A percentile compares a stretch with the other conserved stretches of the same genome.
Conservation (phyloP, 192 early-diverging fungal species). For the Coemansia sp. region DNA sequence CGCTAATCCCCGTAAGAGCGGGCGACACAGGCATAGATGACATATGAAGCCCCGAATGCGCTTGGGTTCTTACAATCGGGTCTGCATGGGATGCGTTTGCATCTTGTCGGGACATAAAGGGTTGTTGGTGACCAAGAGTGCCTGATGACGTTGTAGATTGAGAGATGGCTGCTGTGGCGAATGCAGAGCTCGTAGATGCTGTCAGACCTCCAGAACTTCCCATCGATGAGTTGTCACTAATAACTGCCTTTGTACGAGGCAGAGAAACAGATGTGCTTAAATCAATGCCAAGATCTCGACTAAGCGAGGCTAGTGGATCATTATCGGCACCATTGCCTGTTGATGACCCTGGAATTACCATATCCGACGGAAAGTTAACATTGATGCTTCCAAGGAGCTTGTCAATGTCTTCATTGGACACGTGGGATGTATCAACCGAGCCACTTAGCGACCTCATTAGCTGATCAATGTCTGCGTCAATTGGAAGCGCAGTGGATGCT, state of each 20-base stretch:
- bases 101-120: conserved; percentile 2
- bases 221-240: neutral
- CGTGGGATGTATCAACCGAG: conserved; percentile 36
- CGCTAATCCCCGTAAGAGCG: conserved; percentile 10
- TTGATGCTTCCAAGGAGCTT: conserved; percentile 49
- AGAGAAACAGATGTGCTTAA: conserved; percentile 16
- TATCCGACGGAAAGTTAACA: conserved; percentile 22
- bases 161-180: conserved; percentile 3
- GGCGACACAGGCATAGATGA: conserved; percentile 22
- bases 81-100: neutral
- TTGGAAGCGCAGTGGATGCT: conserved; percentile 22
- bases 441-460: conserved; percentile 45
- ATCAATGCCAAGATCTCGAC: conserved; percentile 37
- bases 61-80: neutral
- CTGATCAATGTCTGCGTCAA: conserved; percentile 45
- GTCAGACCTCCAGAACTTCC: neutral
- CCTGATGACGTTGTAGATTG: neutral
- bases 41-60: conserved; percentile 13
- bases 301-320: conserved; percentile 35
- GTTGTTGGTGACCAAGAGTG: conserved; percentile 1
- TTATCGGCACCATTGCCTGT: neutral
- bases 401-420: conserved; percentile 46
- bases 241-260: neutral
- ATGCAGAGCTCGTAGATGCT: conserved; percentile 10
- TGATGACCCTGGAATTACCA: conserved; percentile 2